Evolutionary conservation across 2,329 filamentous ascomycete genomes (phyloP).

Genomic region (Colletotrichum sojae): DNA sequence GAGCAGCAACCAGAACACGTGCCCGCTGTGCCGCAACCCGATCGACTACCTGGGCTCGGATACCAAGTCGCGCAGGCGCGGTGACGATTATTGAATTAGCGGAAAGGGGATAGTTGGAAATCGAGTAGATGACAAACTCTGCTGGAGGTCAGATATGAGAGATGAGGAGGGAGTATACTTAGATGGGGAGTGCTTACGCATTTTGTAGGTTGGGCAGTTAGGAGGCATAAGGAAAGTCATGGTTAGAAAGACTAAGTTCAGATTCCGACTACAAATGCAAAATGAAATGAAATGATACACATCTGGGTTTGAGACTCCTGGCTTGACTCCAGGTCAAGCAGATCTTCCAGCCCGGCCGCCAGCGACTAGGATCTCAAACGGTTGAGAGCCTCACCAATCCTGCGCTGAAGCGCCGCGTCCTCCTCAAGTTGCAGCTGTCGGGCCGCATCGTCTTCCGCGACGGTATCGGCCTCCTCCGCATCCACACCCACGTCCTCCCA

Average conservation of each 20-base stretch:
- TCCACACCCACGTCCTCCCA: neutral
- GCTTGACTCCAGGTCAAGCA: neutral
- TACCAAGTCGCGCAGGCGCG: constrained; percentile 44
- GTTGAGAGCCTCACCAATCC: constrained; percentile 2
- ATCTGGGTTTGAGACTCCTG: neutral
- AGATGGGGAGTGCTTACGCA: too few relatives aligned
- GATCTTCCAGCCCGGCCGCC: neutral
- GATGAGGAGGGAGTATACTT: too few relatives aligned
- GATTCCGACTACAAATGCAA: neutral
- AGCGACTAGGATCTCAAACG: neutral
- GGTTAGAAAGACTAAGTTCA: too few relatives aligned
- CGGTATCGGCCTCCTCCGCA: neutral
- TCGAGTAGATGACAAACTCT: too few relatives aligned
- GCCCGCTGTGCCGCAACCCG: constrained; percentile 91
- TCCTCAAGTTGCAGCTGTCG: neutral
- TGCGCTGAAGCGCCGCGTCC: neutral
- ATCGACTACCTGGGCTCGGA: constrained; percentile 73
- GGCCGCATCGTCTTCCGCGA: neutral
- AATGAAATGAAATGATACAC: neutral
- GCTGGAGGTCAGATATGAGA: too few relatives aligned
- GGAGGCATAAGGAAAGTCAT: too few relatives aligned
- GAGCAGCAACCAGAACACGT: constrained; percentile 91
- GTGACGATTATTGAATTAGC: too few relatives aligned
- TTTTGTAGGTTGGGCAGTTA: too few relatives aligned
- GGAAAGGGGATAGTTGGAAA: too few relatives aligned